A percentile compares a stretch with the other conserved stretches of the same genome.
phyloP scores from a whole-genome alignment of 2,329 filamentous ascomycete species.

The Leptographium procerum region DNA sequence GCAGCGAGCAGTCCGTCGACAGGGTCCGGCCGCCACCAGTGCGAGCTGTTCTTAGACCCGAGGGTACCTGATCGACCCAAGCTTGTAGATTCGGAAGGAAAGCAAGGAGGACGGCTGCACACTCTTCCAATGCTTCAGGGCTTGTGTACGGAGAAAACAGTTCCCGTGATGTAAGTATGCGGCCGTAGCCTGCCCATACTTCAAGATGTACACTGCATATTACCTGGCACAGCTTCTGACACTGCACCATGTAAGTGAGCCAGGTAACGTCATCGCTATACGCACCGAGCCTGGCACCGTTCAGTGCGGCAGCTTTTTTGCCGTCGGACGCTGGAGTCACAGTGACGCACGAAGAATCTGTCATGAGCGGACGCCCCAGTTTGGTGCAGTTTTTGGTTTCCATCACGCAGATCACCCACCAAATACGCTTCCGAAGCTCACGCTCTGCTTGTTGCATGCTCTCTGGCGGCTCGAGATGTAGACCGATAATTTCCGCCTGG shows the following conservation, averaged over 20 bases:
- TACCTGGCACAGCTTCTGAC: constrained; percentile 22
- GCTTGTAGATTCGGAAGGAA: not conserved
- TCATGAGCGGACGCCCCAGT: constrained; percentile 31
- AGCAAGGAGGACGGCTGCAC: not conserved
- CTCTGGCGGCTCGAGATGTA: constrained; percentile 33
- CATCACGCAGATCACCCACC: constrained; percentile 38
- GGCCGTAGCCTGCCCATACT: not conserved
- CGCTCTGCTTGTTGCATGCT: constrained; percentile 20
- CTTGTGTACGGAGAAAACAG: not conserved
- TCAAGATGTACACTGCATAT: constrained; percentile 19
- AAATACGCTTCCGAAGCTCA: constrained; percentile 37
- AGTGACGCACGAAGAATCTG: constrained; percentile 13
- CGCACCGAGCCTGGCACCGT: constrained; percentile 13
- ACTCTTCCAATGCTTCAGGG: constrained; percentile 2
- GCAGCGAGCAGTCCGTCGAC: not conserved
- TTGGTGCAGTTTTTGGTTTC: constrained; percentile 36
- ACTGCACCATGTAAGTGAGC: constrained; percentile 25
- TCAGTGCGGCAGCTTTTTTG: not conserved
- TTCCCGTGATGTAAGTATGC: not conserved
- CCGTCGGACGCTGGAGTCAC: constrained; percentile 16
- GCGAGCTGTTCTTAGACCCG: not conserved
- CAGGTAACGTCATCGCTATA: constrained; percentile 20
- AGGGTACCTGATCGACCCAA: not conserved
- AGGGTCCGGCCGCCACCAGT: not conserved
- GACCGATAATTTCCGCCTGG: constrained; percentile 32